phyloP scores from a whole-genome alignment of 2,329 filamentous ascomycete species.

The Nemania bipapillata region DNA sequence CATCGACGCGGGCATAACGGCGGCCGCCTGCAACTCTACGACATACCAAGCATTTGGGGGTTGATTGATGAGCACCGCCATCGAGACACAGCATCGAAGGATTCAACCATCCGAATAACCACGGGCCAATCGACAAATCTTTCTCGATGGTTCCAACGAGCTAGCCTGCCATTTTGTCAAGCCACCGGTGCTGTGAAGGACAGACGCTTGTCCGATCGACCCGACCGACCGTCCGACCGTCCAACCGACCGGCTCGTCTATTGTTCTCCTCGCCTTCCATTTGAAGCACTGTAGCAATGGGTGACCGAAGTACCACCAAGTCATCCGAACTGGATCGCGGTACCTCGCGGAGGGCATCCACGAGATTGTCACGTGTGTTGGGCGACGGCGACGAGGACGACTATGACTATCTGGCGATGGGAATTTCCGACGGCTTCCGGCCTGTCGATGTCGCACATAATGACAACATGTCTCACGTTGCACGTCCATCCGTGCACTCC shows the following conservation, averaged over 20 bases:
- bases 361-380: conserved; percentile 51
- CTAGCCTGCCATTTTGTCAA: conserved; percentile 42
- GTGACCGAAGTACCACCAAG: conserved; percentile 53
- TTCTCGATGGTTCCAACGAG: conserved; percentile 47
- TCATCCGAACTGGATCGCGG: conserved; percentile 56
- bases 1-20: conserved; percentile 12
- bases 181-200: conserved; percentile 48
- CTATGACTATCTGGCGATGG: conserved; percentile 62
- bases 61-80: conserved; percentile 9
- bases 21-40: conserved; percentile 1
- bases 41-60: not conserved
- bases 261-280: conserved; percentile 11
- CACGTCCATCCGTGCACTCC: conserved; percentile 40
- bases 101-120: not conserved
- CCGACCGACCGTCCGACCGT: conserved; percentile 32
- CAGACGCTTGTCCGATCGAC: conserved; percentile 37
- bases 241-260: conserved; percentile 26
- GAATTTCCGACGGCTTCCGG: conserved; percentile 58
- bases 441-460: conserved; percentile 45
- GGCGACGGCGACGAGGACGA: conserved; percentile 57
- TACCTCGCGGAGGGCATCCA: conserved; percentile 57
- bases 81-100: conserved; percentile 7
- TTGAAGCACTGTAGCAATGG: conserved; percentile 53
- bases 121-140: conserved; percentile 17
- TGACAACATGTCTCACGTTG: conserved; percentile 38